phyloP scores from a whole-genome alignment of 2,329 filamentous ascomycete genomes.

The Tolypocladium inflatum region DNA sequence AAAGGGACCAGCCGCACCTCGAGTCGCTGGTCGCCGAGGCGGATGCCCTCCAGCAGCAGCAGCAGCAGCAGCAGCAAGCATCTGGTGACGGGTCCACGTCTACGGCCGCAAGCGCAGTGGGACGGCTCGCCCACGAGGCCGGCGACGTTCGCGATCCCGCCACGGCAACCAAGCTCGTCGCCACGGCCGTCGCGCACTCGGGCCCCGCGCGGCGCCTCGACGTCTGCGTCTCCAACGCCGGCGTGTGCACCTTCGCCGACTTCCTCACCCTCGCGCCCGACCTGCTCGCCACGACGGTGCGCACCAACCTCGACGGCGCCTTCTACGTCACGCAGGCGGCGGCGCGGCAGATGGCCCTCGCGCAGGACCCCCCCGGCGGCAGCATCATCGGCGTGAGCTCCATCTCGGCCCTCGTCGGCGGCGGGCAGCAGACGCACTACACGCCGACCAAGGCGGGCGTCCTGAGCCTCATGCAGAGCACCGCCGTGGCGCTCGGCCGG shows the following conservation, averaged over 20 bases:
- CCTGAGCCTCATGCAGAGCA: constrained; percentile 72
- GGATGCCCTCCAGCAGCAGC: constrained; percentile 23
- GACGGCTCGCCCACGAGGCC: constrained; percentile 54
- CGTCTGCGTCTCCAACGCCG: constrained; percentile 81
- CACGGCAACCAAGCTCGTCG: constrained; percentile 60
- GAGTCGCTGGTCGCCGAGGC: constrained; percentile 44
- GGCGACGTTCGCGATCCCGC: constrained; percentile 71
- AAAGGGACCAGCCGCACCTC: constrained; percentile 40
- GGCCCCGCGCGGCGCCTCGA: constrained; percentile 52
- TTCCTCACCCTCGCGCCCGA: constrained; percentile 66
- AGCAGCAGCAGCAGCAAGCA: not conserved
- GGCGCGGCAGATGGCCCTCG: constrained; percentile 66
- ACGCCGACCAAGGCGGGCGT: constrained; percentile 84
- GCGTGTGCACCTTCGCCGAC: constrained; percentile 79
- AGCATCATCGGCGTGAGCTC: constrained; percentile 70
- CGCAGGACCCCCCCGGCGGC: constrained; percentile 56
- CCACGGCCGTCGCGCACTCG: constrained; percentile 47
- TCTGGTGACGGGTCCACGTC: not conserved
- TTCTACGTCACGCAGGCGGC: constrained; percentile 83
- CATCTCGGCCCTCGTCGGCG: constrained; percentile 68
- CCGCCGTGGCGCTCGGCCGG: constrained; percentile 67
- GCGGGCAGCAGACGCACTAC: constrained; percentile 72
- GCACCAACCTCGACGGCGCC: constrained; percentile 78
- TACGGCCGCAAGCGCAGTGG: constrained; percentile 17
- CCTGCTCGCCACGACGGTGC: constrained; percentile 62